These are phyloP conservation scores for Bromus sterilis DNA, from an alignment of 176 grass and related monocot genomes.

Conservation along the genomic window DNA sequence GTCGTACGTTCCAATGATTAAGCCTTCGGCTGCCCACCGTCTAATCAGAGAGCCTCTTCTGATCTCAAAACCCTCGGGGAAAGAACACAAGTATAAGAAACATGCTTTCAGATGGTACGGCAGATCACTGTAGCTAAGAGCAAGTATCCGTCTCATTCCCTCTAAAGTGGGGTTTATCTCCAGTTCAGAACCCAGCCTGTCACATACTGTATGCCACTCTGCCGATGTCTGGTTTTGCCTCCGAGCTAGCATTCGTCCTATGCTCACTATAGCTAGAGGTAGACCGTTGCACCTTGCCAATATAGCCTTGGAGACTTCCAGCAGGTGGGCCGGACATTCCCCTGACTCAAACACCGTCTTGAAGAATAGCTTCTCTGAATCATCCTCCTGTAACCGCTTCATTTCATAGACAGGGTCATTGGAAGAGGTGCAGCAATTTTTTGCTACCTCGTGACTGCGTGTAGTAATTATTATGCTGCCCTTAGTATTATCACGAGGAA, in stretches of 20 bases:
- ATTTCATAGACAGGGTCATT: neutral
- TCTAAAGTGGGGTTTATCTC: neutral
- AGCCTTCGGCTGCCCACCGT: conserved; percentile 32
- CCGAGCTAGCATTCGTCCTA: conserved; percentile 4
- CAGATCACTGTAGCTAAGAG: conserved; percentile 35
- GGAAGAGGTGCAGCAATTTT: neutral
- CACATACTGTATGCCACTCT: conserved; percentile 1
- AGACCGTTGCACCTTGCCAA: conserved; percentile 18
- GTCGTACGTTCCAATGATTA: neutral
- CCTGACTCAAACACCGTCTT: neutral
- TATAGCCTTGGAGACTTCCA: neutral
- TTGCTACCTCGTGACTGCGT: neutral
- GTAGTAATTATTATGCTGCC: conserved; percentile 37
- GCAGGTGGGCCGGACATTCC: neutral
- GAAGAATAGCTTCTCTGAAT: neutral
- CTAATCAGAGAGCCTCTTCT: conserved; percentile 1
- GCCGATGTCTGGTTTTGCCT: neutral
- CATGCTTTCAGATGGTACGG: conserved; percentile 46
- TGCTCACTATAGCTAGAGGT: conserved; percentile 29
- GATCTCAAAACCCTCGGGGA: conserved; percentile 22
- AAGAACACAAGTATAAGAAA: conserved; percentile 25
- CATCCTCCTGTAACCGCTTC: neutral
- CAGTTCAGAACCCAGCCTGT: neutral
- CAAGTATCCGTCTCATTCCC: conserved; percentile 11
- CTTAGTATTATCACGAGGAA: conserved; percentile 6